A percentile compares a stretch with the other conserved stretches of the same genome.
These are phyloP conservation scores for Lanzia echinophila DNA, from an alignment of 2,329 filamentous ascomycete species.

Conservation along the genomic window DNA sequence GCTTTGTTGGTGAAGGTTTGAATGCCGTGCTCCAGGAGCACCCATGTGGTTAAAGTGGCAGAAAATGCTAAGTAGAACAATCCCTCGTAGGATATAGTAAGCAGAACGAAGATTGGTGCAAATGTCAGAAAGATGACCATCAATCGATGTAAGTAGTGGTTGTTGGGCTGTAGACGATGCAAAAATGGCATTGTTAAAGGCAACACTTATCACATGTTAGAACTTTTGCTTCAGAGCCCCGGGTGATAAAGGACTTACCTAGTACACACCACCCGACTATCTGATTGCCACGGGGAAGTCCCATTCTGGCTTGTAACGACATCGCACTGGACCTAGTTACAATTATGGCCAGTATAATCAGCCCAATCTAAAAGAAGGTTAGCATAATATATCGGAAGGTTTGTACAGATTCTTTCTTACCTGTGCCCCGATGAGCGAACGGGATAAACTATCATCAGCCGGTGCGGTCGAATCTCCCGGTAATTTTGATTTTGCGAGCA, in stretches of 20 bases:
- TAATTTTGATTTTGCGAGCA: conserved; percentile 23
- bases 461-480: conserved; percentile 20
- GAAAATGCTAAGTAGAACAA: conserved; percentile 92
- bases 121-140: conserved; percentile 88
- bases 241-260: conserved; percentile 40
- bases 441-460: conserved; percentile 44
- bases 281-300: conserved; percentile 82
- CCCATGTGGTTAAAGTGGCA: conserved; percentile 77
- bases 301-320: conserved; percentile 77
- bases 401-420: conserved; percentile 34
- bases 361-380: conserved; percentile 51
- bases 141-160: conserved; percentile 83
- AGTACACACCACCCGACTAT: conserved; percentile 77
- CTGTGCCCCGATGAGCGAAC: conserved; percentile 60
- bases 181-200: conserved; percentile 75
- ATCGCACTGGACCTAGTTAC: conserved; percentile 82
- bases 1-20: conserved; percentile 39
- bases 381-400: neutral
- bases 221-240: conserved; percentile 10
- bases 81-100: conserved; percentile 95
- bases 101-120: conserved; percentile 86
- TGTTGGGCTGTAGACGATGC: conserved; percentile 75
- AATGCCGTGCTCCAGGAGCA: conserved; percentile 79
- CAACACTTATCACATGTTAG: conserved; percentile 41
- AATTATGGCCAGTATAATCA: conserved; percentile 73